Percentiles rank a stretch among this genome's conserved stretches.
These are phyloP conservation scores for Gremmenia infestans DNA, from an alignment of 2,329 filamentous ascomycete species.

Conservation along the genomic window DNA sequence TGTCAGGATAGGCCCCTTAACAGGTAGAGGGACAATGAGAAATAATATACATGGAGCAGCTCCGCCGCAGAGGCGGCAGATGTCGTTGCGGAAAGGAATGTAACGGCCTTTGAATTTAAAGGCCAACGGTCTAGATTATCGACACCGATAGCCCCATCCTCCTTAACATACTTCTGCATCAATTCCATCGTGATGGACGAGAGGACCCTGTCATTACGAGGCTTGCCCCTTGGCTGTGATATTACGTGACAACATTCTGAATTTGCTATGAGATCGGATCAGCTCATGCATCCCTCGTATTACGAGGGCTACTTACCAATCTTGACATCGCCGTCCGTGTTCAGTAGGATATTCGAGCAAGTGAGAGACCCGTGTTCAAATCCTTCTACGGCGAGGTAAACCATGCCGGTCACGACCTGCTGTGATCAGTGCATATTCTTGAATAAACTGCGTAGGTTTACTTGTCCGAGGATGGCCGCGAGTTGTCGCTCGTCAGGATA, in stretches of 20 bases:
- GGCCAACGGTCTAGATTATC: constrained; percentile 31
- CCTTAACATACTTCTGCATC: constrained; percentile 30
- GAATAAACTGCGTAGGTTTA: constrained; percentile 7
- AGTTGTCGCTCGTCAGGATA: constrained; percentile 14
- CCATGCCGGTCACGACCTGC: constrained; percentile 10
- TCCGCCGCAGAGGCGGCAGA: constrained; percentile 23
- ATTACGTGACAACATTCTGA: constrained; percentile 15
- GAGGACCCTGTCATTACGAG: constrained; percentile 6
- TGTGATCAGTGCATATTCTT: constrained; percentile 11
- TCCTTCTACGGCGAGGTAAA: constrained; percentile 13
- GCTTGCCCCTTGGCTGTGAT: constrained; percentile 1
- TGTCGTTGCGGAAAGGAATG: constrained; percentile 31
- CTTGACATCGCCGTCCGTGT: constrained; percentile 13
- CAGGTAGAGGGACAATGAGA: not conserved
- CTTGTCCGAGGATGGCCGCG: constrained; percentile 14
- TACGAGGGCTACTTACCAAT: constrained; percentile 12
- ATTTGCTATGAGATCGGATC: constrained; percentile 10
- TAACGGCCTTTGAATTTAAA: constrained; percentile 25
- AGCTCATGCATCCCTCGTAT: not conserved
- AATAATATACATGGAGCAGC: constrained; percentile 10
- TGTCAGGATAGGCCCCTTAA: not conserved
- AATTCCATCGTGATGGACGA: constrained; percentile 13
- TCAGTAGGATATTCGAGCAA: constrained; percentile 19
- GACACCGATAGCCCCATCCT: constrained; percentile 30
- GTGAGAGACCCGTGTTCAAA: constrained; percentile 15